Conservation (phyloP, 495 filamentous ascomycete species). For the Talaromyces stipitatus region DNA sequence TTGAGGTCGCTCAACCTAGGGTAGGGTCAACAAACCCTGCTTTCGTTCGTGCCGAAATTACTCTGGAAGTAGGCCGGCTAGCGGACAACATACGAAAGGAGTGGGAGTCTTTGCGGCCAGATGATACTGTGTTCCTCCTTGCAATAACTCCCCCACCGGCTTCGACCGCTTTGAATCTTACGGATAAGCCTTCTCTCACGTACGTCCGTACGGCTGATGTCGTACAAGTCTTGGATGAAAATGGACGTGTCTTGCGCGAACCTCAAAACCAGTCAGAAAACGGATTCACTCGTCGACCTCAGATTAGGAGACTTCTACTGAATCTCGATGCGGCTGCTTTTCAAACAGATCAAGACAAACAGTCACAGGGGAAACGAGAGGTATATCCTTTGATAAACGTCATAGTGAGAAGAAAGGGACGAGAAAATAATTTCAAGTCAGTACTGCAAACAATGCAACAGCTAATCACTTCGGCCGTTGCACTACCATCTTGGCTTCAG, state of each 20-base stretch:
- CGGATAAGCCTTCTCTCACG: slow-evolving; percentile 53
- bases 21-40: slow-evolving; percentile 86
- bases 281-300: slow-evolving; percentile 43
- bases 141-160: slow-evolving; percentile 53
- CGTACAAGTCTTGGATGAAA: slow-evolving; percentile 81
- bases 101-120: slow-evolving; percentile 83
- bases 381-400: slow-evolving; percentile 85
- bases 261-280: slow-evolving; percentile 41
- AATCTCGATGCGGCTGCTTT: slow-evolving; percentile 75
- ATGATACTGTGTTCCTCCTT: slow-evolving; percentile 86
- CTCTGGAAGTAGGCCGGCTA: slow-evolving; percentile 75
- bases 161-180: slow-evolving; percentile 35
- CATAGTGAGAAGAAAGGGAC: slow-evolving; percentile 70
- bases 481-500: slow-evolving; percentile 85
- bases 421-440: slow-evolving; percentile 97
- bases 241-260: slow-evolving; percentile 68
- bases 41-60: slow-evolving; percentile 76
- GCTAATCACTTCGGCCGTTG: slow-evolving; percentile 76
- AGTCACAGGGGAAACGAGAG: slow-evolving; percentile 57
- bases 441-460: slow-evolving; percentile 86
- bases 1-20: slow-evolving; percentile 75
- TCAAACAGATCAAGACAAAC: slow-evolving; percentile 64
- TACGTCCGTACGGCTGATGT: slow-evolving; percentile 78
- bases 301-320: slow-evolving; percentile 63
- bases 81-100: slow-evolving; percentile 68